Conservation (phyloP, 2,329 filamentous ascomycete genomes). For the Epichloe sibirici region DNA sequence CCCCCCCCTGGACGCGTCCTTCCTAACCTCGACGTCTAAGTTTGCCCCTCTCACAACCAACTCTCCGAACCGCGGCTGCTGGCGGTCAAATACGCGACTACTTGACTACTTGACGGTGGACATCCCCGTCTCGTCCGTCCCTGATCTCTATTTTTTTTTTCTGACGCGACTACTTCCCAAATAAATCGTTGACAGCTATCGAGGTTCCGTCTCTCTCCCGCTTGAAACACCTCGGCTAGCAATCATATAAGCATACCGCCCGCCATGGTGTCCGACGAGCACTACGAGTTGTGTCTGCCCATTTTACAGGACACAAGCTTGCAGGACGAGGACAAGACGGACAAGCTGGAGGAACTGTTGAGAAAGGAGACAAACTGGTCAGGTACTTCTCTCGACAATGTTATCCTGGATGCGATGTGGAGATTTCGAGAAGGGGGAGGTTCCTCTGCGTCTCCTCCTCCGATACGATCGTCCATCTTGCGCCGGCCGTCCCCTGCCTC, state of each 20-base stretch:
- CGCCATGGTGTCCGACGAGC: constrained; percentile 81
- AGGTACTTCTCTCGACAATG: constrained; percentile 74
- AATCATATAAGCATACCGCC: not conserved
- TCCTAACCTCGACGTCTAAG: not conserved
- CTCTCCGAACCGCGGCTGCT: not conserved
- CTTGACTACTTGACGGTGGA: not conserved
- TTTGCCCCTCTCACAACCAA: not conserved
- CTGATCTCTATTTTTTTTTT: not conserved
- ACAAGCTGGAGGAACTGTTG: constrained; percentile 77
- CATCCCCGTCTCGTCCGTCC: not conserved
- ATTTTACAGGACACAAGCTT: constrained; percentile 71
- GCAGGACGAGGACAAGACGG: constrained; percentile 91
- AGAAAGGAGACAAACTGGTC: constrained; percentile 64
- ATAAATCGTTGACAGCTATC: not conserved
- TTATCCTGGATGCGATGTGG: constrained; percentile 84
- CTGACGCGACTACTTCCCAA: not conserved
- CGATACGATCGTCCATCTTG: constrained; percentile 78
- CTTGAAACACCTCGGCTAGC: not conserved
- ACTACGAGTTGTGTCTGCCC: constrained; percentile 83
- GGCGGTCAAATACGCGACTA: not conserved
- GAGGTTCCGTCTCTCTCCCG: not conserved
- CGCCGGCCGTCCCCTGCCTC: constrained; percentile 85
- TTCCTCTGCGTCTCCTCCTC: constrained; percentile 61
- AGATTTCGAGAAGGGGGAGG: constrained; percentile 61
- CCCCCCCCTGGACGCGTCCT: not conserved